Conservation (phyloP, 441 rosid genomes). For the Gossypium lobatum region DNA sequence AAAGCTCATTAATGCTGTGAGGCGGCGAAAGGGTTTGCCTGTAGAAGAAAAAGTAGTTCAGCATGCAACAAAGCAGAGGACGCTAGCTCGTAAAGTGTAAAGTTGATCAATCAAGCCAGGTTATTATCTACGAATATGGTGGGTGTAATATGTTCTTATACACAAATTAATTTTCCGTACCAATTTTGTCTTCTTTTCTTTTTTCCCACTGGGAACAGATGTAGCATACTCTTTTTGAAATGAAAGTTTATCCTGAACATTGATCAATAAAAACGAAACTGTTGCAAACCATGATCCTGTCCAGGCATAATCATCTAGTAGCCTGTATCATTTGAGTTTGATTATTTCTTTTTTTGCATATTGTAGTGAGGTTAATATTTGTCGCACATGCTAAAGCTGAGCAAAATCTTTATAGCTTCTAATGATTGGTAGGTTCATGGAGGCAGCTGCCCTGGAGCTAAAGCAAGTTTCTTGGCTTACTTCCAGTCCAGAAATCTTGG, state of each 20-base stretch:
- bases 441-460: neutral
- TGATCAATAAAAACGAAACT: neutral
- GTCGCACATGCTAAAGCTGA: neutral
- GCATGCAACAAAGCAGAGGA: conserved; percentile 88
- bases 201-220: neutral
- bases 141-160: neutral
- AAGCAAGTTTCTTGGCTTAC: neutral
- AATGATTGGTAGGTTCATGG: neutral
- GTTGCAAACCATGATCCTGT: too few species aligned
- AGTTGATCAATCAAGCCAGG: conserved; percentile 1
- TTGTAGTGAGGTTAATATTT: neutral
- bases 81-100: conserved; percentile 82
- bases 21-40: conserved; percentile 79
- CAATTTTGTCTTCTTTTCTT: neutral
- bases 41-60: conserved; percentile 92
- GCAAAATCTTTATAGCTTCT: neutral
- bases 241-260: neutral
- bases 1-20: conserved; percentile 77
- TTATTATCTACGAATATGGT: neutral
- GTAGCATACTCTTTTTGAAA: neutral
- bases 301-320: too few species aligned
- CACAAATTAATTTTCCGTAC: neutral
- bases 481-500: neutral
- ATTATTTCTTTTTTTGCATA: neutral
- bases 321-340: neutral